A percentile compares a stretch with the other conserved stretches of the same genome.
Conservation (phyloP, 768 basidiomycete genomes). For the Tulasnella sp. region DNA sequence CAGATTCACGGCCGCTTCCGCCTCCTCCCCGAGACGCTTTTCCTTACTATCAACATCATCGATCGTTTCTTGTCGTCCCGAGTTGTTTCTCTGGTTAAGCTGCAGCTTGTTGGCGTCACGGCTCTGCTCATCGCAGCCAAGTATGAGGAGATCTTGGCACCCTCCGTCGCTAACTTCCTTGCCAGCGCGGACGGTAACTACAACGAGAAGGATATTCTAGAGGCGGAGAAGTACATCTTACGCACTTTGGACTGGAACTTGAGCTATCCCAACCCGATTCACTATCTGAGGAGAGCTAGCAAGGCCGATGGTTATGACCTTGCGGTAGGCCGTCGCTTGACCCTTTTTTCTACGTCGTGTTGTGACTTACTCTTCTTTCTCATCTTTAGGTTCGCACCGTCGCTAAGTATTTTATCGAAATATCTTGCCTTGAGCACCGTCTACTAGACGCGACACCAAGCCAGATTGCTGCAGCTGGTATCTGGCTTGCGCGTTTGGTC, state of each 20-base stretch:
- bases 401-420: conserved; percentile 85
- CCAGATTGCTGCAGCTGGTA: conserved; percentile 66
- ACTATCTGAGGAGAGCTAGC: conserved; percentile 77
- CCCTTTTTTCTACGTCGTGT: background rate
- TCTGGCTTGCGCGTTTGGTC: conserved; percentile 75
- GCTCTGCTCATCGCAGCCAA: conserved; percentile 83
- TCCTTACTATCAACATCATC: conserved; percentile 75
- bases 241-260: conserved; percentile 80
- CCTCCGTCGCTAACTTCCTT: conserved; percentile 69
- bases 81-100: conserved; percentile 65
- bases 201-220: conserved; percentile 67
- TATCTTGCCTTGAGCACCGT: conserved; percentile 69
- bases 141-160: conserved; percentile 86
- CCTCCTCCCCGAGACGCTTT: conserved; percentile 81
- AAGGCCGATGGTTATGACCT: conserved; percentile 90
- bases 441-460: conserved; percentile 66
- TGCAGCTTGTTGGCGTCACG: conserved; percentile 84
- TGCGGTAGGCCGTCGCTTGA: background rate
- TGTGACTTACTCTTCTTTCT: background rate
- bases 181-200: conserved; percentile 70
- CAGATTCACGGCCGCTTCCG: conserved; percentile 82
- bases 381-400: conserved; percentile 58
- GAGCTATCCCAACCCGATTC: conserved; percentile 77
- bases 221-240: conserved; percentile 81
- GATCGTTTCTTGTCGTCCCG: conserved; percentile 58